Conservation (phyloP, 768 basidiomycete species). For the Boletus vermiculosoides region DNA sequence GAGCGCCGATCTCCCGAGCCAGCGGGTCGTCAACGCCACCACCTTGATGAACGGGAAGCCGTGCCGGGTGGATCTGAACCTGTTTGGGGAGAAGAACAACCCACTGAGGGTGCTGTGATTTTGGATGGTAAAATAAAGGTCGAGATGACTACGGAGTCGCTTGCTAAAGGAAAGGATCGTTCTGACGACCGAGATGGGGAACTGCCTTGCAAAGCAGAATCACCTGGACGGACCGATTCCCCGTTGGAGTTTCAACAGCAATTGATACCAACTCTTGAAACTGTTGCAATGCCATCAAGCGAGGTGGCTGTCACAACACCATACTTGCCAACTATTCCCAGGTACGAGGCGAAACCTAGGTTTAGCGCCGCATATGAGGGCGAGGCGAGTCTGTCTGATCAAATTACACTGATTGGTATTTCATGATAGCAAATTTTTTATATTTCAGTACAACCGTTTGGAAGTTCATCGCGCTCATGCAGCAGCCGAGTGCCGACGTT, state of each 20-base stretch:
- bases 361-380: constrained; percentile 27
- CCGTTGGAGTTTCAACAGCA: constrained; percentile 9
- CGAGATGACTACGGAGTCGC: constrained; percentile 6
- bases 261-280: constrained; percentile 9
- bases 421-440: not conserved
- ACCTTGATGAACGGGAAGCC: constrained; percentile 1
- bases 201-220: constrained; percentile 19
- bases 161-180: constrained; percentile 15
- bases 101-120: not conserved
- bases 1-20: constrained; percentile 5
- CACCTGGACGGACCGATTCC: constrained; percentile 25
- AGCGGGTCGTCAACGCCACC: not conserved
- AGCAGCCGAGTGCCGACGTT: constrained; percentile 39
- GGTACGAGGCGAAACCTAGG: constrained; percentile 26
- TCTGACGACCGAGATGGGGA: constrained; percentile 18
- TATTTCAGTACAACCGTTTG: constrained; percentile 31
- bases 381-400: constrained; percentile 23
- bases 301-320: constrained; percentile 27
- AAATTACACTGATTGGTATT: not conserved
- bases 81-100: constrained; percentile 2
- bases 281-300: constrained; percentile 12
- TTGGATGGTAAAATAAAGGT: constrained; percentile 6
- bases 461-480: constrained; percentile 41
- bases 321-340: constrained; percentile 35
- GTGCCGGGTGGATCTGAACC: not conserved